phyloP scores from a whole-genome alignment of 495 filamentous ascomycete genomes.

The Aspergillus nidulans region DNA sequence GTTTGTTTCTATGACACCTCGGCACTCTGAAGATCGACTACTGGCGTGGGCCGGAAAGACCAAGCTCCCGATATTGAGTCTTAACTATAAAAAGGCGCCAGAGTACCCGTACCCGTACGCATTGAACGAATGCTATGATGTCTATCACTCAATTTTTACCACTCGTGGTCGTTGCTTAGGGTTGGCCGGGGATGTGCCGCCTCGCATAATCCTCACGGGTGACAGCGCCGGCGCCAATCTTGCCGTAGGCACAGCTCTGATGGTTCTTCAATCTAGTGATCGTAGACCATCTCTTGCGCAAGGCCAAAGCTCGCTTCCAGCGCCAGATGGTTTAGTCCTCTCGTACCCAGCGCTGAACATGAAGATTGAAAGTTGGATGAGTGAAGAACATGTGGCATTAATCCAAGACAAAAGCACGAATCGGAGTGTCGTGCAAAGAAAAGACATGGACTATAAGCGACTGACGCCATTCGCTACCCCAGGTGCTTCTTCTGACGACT shows the following conservation, averaged over 20 bases:
- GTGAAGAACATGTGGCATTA: constrained; percentile 91
- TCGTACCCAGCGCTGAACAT: constrained; percentile 90
- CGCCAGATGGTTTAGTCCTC: constrained; percentile 76
- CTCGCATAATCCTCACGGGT: constrained; percentile 76
- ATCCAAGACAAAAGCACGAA: constrained; percentile 84
- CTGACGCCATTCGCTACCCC: constrained; percentile 61
- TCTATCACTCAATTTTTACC: constrained; percentile 75
- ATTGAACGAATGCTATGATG: constrained; percentile 93
- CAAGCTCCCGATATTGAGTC: constrained; percentile 77
- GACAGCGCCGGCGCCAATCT: constrained; percentile 94
- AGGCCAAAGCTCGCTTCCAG: constrained; percentile 59
- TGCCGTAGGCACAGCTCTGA: constrained; percentile 74
- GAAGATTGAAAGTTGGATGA: constrained; percentile 99
- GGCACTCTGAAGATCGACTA: constrained; percentile 88
- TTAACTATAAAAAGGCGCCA: constrained; percentile 93
- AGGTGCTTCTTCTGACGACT: constrained; percentile 56
- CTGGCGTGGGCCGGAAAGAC: constrained; percentile 83
- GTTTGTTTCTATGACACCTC: constrained; percentile 91
- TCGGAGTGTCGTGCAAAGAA: constrained; percentile 65
- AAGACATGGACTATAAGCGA: constrained; percentile 65
- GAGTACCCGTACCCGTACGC: constrained; percentile 95
- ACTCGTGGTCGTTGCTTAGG: constrained; percentile 79
- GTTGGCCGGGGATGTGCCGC: constrained; percentile 64
- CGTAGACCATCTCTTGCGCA: constrained; percentile 52
- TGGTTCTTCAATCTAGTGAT: constrained; percentile 73